Conservation (phyloP, 2,329 filamentous ascomycete genomes). For the Epichloe sibirici region DNA sequence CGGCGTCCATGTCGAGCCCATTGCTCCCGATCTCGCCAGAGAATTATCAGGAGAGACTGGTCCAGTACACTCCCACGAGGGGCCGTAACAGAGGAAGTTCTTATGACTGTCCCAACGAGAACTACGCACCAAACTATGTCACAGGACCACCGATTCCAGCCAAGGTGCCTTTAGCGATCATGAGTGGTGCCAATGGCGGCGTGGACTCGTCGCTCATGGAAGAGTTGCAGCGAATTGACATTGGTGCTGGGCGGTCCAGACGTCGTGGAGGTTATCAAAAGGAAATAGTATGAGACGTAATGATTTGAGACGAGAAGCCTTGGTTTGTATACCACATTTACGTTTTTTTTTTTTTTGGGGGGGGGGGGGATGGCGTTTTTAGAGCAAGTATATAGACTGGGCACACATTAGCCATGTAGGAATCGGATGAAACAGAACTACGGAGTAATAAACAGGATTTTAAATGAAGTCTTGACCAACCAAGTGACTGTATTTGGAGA, state of each 20-base stretch:
- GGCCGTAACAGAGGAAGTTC: constrained; percentile 33
- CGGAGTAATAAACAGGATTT: no score
- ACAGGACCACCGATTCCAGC: constrained; percentile 50
- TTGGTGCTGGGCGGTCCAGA: constrained; percentile 47
- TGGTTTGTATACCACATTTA: constrained; percentile 1
- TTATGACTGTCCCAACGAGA: constrained; percentile 43
- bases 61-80: constrained; percentile 20
- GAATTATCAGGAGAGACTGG: constrained; percentile 35
- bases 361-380: constrained; percentile 8
- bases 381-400: constrained; percentile 2
- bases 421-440: not conserved
- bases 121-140: constrained; percentile 31
- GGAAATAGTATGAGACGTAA: not conserved
- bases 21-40: constrained; percentile 40
- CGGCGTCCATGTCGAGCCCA: constrained; percentile 32
- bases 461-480: no score
- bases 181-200: constrained; percentile 30
- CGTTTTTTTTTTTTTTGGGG: not conserved
- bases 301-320: constrained; percentile 7
- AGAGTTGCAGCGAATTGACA: constrained; percentile 57
- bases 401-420: not conserved
- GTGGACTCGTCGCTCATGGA: constrained; percentile 50
- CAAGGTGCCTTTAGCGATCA: constrained; percentile 50
- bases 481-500: no score
- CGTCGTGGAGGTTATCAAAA: constrained; percentile 33